phyloP scores from a whole-genome alignment of 192 early-diverging fungal genomes.

The Podila epicladia region DNA sequence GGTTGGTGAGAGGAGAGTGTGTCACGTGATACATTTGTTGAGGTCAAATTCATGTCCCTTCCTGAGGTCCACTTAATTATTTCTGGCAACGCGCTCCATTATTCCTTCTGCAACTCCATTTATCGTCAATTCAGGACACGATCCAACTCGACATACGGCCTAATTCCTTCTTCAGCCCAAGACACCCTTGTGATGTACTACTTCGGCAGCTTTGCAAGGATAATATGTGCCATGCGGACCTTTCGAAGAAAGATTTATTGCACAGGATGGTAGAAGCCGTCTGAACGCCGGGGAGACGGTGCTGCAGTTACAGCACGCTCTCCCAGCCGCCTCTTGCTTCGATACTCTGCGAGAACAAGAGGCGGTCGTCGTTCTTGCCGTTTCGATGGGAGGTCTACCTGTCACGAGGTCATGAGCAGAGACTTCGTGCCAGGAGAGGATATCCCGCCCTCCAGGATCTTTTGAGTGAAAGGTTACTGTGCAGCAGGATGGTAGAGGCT shows the following conservation, averaged over 20 bases:
- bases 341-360: conserved; percentile 6
- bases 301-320: conserved; percentile 7
- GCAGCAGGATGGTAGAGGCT: not conserved
- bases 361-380: conserved; percentile 1
- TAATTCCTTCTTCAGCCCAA: no score
- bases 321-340: conserved; percentile 8
- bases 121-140: no score
- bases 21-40: no score
- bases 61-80: no score
- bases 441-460: not conserved
- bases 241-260: not conserved
- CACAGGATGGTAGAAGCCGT: conserved; percentile 2
- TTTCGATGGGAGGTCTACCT: conserved; percentile 7
- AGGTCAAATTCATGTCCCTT: no score
- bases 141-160: no score
- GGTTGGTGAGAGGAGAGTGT: no score
- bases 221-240: no score
- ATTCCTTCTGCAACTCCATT: no score
- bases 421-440: conserved; percentile 6
- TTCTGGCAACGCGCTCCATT: no score
- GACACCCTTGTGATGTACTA: no score
- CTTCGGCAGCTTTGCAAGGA: no score
- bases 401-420: conserved; percentile 9
- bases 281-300: conserved; percentile 9
- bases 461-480: not conserved